Percentiles rank a stretch among this genome's conserved stretches.
These are phyloP conservation scores for Tylopilus vinaceipallidus DNA, from an alignment of 768 basidiomycete genomes.

Conservation along the genomic window DNA sequence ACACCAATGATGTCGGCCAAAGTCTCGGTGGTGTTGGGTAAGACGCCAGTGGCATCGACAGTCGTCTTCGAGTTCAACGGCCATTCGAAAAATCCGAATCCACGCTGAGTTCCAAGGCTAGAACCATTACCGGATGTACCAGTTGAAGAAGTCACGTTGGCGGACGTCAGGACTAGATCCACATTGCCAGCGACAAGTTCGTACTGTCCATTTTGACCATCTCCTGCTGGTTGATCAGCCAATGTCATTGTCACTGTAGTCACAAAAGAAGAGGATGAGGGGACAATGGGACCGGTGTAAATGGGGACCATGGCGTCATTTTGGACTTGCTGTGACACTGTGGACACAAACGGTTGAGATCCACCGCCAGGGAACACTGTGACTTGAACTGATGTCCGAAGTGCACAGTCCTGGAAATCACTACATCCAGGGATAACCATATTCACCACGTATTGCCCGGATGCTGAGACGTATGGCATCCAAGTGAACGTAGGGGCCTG, in stretches of 20 bases:
- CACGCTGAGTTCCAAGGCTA: constrained; percentile 38
- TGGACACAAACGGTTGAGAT: constrained; percentile 62
- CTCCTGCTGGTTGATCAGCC: constrained; percentile 59
- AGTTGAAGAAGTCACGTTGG: constrained; percentile 40
- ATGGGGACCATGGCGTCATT: constrained; percentile 60
- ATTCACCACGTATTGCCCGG: constrained; percentile 83
- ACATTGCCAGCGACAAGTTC: constrained; percentile 84
- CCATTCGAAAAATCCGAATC: constrained; percentile 93
- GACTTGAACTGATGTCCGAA: constrained; percentile 79
- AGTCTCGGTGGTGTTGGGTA: constrained; percentile 73
- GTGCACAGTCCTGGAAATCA: constrained; percentile 72
- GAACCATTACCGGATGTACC: constrained; percentile 30
- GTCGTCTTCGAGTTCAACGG: constrained; percentile 45
- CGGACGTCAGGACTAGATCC: constrained; percentile 72
- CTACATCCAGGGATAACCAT: constrained; percentile 86
- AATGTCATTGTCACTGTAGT: constrained; percentile 76
- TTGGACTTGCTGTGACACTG: constrained; percentile 68
- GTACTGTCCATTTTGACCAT: constrained; percentile 65
- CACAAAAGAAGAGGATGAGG: constrained; percentile 67
- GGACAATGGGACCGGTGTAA: constrained; percentile 83
- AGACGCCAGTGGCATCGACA: constrained; percentile 56
- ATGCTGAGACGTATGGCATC: constrained; percentile 88
- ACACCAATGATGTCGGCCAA: constrained; percentile 60
- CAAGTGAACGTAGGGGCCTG: constrained; percentile 82
- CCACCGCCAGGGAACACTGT: constrained; percentile 77